Evolutionary conservation across 1,284 basidiomycete species (phyloP).

Genomic region (Cryptococcus jaspeensis): DNA sequence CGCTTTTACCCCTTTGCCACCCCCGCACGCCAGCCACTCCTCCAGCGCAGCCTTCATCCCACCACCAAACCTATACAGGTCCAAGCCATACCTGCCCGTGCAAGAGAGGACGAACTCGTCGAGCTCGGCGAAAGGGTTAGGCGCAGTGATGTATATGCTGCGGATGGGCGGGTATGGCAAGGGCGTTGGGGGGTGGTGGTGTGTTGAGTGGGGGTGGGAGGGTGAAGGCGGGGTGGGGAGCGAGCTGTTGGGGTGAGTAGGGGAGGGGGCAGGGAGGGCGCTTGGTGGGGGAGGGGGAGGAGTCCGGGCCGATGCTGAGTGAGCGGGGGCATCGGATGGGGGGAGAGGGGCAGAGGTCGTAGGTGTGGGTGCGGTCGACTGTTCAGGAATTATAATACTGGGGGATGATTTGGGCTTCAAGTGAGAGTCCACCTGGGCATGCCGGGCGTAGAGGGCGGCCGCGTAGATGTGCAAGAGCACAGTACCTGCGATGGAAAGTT

Average conservation of each 20-base stretch:
- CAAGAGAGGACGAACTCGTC: conserved; percentile 78
- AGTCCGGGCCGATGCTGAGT: background rate
- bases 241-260: background rate
- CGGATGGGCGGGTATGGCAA: conserved; percentile 59
- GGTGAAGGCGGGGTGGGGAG: conserved; percentile 9
- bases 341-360: background rate
- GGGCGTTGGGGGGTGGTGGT: conserved; percentile 14
- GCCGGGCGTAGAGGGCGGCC: conserved; percentile 59
- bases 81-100: conserved; percentile 69
- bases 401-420: conserved; percentile 2
- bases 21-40: conserved; percentile 62
- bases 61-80: conserved; percentile 72
- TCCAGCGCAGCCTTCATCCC: conserved; percentile 80
- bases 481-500: conserved; percentile 63
- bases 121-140: conserved; percentile 79
- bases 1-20: conserved; percentile 59
- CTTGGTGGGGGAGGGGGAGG: background rate
- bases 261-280: conserved; percentile 44
- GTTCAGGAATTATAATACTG: conserved; percentile 4
- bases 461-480: conserved; percentile 88
- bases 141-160: conserved; percentile 84
- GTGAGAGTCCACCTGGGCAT: conserved; percentile 12
- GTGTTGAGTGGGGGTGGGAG: conserved; percentile 11
- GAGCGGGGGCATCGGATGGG: background rate
- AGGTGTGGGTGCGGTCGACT: background rate